Base-by-base conservation (phyloP, 345 rosid species). In the Barbarea vulgaris region DNA sequence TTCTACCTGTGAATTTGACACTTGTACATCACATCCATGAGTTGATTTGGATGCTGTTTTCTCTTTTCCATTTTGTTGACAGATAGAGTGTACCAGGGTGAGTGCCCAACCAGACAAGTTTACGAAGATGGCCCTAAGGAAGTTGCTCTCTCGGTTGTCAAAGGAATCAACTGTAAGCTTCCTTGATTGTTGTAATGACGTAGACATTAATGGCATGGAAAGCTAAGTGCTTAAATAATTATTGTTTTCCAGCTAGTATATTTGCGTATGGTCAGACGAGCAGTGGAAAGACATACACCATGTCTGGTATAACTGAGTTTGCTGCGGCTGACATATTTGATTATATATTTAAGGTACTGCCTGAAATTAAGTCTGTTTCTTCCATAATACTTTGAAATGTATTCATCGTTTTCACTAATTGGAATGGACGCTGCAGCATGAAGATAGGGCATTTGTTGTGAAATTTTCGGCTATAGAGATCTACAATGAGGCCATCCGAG, bases 191-290 rank as follows among this genome's bases (percentile, higher is more conserved):
- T 62, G 48, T 54, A 31, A 34, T 65, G 27, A 53, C 1, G 19
- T 51, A 28, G n/a, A 46, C 6, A 34, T 77, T 0, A 13, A 65
- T 64, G 15, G 1, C 64, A 64, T 15, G n/a, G 6, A 31, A 63
- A 13, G 67, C 46, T 36, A 63, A 75, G 1, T 62, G 30, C 36
- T 25, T 63, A 5, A 62, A 14, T 48, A 44, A 31, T 25, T 67
- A 77, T 15, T 55, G 42, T 70, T 50, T 52, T 36, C 56, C 91
- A 95, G 99, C 99, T 44, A 92, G 91, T 77, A 87, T 95, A 33
- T 95, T 95, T 76, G 99, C 99, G 6, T 95, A 95, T 83, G 99
- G 99, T 41, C 98, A 95, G 84, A 95, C 99, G 27, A 90, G 97
- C 88, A 94, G 98, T 79, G 98, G 98, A 79, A 94, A 94, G 91